These are phyloP conservation scores for Nakataea oryzae DNA, from an alignment of 2,329 filamentous ascomycete genomes.

Conservation along the genomic window DNA sequence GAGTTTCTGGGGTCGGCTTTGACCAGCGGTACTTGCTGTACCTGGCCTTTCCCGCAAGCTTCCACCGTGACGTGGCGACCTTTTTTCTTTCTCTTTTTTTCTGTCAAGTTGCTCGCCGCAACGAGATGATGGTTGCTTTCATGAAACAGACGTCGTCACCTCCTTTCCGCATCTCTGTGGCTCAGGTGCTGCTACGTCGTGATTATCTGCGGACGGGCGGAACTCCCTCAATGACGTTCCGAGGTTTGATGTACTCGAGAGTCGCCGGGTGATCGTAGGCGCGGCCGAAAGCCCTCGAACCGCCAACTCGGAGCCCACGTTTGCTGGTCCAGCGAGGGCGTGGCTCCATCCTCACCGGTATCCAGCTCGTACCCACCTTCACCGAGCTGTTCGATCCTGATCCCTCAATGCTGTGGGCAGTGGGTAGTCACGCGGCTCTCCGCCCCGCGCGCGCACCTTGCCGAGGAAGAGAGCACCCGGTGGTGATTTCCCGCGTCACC, in stretches of 20 bases:
- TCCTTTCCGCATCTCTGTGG: background rate
- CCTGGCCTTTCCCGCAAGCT: background rate
- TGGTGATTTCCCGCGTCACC: constrained; percentile 48
- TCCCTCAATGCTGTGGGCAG: constrained; percentile 51
- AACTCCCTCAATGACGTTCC: constrained; percentile 44
- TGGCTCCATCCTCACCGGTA: constrained; percentile 25
- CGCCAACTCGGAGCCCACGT: constrained; percentile 37
- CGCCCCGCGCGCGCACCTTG: constrained; percentile 51
- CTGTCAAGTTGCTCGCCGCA: no score
- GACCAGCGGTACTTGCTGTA: background rate
- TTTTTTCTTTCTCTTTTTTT: no score
- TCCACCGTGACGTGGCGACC: no score
- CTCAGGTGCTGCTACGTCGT: background rate
- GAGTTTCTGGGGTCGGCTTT: background rate
- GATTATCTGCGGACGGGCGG: background rate
- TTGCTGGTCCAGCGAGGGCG: constrained; percentile 29
- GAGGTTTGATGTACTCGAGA: constrained; percentile 36
- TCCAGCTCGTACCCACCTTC: constrained; percentile 22
- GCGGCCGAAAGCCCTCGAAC: constrained; percentile 36
- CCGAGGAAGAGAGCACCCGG: constrained; percentile 50
- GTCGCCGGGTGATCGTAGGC: constrained; percentile 34
- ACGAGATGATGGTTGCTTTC: background rate
- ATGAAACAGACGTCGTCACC: background rate
- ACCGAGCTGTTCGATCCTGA: constrained; percentile 40
- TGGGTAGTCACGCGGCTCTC: constrained; percentile 39